Evolutionary conservation across 441 rosid species (phyloP).

Genomic region (Croton laevigatus): DNA sequence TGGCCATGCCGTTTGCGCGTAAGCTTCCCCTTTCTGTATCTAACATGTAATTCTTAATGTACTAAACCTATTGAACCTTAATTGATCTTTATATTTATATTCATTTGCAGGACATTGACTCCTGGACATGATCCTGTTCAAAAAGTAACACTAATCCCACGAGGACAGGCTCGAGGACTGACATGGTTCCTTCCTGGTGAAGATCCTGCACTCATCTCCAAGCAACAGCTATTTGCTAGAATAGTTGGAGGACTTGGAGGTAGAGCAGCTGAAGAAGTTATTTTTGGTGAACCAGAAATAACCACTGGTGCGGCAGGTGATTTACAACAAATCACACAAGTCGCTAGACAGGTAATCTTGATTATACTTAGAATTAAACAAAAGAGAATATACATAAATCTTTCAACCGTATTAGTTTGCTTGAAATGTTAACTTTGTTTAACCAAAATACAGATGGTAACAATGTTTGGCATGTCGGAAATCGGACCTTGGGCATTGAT

Average conservation of each 20-base stretch:
- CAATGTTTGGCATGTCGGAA: conserved; percentile 73
- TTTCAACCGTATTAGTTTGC: neutral
- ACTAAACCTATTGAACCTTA: neutral
- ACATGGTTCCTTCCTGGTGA: conserved; percentile 70
- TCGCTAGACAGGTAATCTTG: conserved; percentile 55
- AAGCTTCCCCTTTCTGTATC: conserved; percentile 23
- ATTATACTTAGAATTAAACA: too few relatives aligned
- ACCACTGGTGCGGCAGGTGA: conserved; percentile 76
- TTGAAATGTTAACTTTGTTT: neutral
- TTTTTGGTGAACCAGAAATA: conserved; percentile 68
- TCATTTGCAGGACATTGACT: conserved; percentile 47
- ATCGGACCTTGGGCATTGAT: conserved; percentile 68
- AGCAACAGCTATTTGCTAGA: conserved; percentile 57
- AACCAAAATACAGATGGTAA: conserved; percentile 54
- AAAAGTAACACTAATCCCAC: conserved; percentile 62
- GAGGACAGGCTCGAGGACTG: conserved; percentile 79
- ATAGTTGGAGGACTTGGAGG: conserved; percentile 82
- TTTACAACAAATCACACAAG: conserved; percentile 60
- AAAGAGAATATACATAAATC: neutral
- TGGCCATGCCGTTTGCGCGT: conserved; percentile 70
- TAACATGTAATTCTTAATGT: neutral
- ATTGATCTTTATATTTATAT: neutral
- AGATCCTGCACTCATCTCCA: conserved; percentile 58
- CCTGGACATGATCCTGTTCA: conserved; percentile 72
- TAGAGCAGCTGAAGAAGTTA: conserved; percentile 64